Conservation (phyloP, 345 rosid species). For the Clarkia xantiana region DNA sequence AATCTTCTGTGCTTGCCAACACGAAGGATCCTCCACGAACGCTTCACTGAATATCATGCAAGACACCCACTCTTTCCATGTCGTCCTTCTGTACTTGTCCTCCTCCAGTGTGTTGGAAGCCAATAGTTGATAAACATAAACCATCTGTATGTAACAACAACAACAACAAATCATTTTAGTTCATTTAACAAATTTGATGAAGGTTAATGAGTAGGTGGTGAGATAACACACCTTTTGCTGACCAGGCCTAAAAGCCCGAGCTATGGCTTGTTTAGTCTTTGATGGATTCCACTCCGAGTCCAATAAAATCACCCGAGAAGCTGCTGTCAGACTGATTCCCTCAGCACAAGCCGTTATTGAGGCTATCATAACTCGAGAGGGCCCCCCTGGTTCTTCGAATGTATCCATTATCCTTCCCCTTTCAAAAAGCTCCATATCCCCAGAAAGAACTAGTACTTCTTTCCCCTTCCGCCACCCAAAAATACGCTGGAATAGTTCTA, state of each 20-base stretch:
- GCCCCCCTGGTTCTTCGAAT: constrained; percentile 60
- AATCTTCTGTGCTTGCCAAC: constrained; percentile 80
- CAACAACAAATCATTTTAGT: too few species aligned
- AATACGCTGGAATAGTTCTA: constrained; percentile 50
- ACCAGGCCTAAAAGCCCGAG: constrained; percentile 83
- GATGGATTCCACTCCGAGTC: constrained; percentile 95
- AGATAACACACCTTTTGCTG: constrained; percentile 43
- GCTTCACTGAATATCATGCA: constrained; percentile 93
- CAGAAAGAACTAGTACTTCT: constrained; percentile 63
- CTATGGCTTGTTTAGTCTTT: constrained; percentile 88
- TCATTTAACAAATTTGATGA: too few species aligned
- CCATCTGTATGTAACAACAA: constrained; percentile 7
- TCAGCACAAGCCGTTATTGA: constrained; percentile 95
- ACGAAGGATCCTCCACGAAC: constrained; percentile 78
- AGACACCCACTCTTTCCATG: constrained; percentile 98
- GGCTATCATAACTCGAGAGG: constrained; percentile 54
- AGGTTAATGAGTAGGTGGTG: too few species aligned
- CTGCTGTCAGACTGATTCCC: constrained; percentile 93
- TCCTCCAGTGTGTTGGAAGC: constrained; percentile 73
- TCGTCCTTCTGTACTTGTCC: constrained; percentile 77
- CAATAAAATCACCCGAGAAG: constrained; percentile 69
- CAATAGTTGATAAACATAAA: constrained; percentile 80
- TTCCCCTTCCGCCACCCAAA: constrained; percentile 66
- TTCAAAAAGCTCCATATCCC: constrained; percentile 80
- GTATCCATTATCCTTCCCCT: constrained; percentile 70